Evolutionary conservation across 2,329 filamentous ascomycete genomes (phyloP).

Genomic region (Pseudogymnoascus sp.): DNA sequence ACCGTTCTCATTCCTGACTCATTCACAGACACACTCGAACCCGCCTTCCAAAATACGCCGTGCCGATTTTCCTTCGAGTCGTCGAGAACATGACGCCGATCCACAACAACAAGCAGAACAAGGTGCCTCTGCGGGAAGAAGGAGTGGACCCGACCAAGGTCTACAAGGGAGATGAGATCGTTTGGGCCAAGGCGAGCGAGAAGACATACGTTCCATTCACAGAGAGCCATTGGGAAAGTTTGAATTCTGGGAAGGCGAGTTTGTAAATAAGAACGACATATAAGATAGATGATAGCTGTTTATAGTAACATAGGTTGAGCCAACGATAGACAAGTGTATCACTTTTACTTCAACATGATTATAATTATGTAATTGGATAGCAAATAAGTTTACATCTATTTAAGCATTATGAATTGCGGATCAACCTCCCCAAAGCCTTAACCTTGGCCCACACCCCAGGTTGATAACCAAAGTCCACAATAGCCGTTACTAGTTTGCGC

Average conservation of each 20-base stretch:
- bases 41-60: slow-evolving; percentile 64
- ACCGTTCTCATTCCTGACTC: background rate
- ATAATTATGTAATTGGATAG: slow-evolving; percentile 7
- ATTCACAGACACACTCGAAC: slow-evolving; percentile 42
- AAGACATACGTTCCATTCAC: slow-evolving; percentile 54
- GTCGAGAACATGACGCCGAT: slow-evolving; percentile 52
- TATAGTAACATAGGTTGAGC: background rate
- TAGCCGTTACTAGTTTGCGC: slow-evolving; percentile 57
- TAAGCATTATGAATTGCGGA: slow-evolving; percentile 24
- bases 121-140: slow-evolving; percentile 60
- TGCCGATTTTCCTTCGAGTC: slow-evolving; percentile 65
- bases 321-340: background rate
- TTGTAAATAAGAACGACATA: slow-evolving; percentile 29
- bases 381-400: slow-evolving; percentile 6
- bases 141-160: slow-evolving; percentile 52
- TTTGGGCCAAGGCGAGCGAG: slow-evolving; percentile 52
- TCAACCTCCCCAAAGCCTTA: slow-evolving; percentile 27
- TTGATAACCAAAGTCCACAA: slow-evolving; percentile 57
- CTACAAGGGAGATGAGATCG: slow-evolving; percentile 35
- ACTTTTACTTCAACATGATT: background rate
- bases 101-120: slow-evolving; percentile 77
- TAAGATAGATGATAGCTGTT: background rate
- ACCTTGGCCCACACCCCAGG: slow-evolving; percentile 25
- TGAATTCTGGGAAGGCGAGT: slow-evolving; percentile 39
- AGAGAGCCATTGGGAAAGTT: slow-evolving; percentile 48